Conservation (phyloP, 495 filamentous ascomycete species). For the Hypoxylon lenormandii region DNA sequence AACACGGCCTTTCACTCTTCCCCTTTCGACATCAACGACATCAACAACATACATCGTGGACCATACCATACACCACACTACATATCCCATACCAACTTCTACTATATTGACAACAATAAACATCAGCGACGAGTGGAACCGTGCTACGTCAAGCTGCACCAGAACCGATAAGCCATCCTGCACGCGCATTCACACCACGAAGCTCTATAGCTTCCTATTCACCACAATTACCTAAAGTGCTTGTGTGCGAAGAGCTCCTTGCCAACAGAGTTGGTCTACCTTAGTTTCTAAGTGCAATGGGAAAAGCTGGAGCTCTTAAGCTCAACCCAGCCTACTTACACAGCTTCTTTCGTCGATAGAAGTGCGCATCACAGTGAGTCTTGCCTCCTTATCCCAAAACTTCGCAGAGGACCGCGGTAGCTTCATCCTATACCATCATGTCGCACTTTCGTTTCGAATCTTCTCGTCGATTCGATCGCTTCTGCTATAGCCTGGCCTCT, state of each 20-base stretch:
- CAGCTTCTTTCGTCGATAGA: constrained; percentile 42
- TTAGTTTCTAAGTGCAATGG: constrained; percentile 37
- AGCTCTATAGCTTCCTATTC: neutral
- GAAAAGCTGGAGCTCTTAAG: constrained; percentile 40
- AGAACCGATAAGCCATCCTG: neutral
- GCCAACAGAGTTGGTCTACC: constrained; percentile 11
- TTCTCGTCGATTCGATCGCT: neutral
- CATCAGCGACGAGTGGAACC: too few species aligned
- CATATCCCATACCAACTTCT: too few species aligned
- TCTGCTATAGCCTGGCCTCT: neutral
- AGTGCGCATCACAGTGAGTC: constrained; percentile 16
- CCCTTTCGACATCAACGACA: neutral
- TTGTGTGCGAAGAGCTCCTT: constrained; percentile 1
- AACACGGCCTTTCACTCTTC: neutral
- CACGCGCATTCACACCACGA: neutral
- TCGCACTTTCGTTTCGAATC: too few species aligned
- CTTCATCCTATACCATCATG: neutral
- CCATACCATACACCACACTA: neutral
- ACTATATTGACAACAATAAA: too few species aligned
- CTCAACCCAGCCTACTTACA: constrained; percentile 30
- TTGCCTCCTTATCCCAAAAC: neutral
- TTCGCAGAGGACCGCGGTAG: neutral
- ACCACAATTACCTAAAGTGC: constrained; percentile 5
- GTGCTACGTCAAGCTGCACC: constrained; percentile 12
- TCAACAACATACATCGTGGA: neutral